Evolutionary conservation across 192 early-diverging fungal genomes (phyloP).

Genomic region (Podila minutissima): DNA sequence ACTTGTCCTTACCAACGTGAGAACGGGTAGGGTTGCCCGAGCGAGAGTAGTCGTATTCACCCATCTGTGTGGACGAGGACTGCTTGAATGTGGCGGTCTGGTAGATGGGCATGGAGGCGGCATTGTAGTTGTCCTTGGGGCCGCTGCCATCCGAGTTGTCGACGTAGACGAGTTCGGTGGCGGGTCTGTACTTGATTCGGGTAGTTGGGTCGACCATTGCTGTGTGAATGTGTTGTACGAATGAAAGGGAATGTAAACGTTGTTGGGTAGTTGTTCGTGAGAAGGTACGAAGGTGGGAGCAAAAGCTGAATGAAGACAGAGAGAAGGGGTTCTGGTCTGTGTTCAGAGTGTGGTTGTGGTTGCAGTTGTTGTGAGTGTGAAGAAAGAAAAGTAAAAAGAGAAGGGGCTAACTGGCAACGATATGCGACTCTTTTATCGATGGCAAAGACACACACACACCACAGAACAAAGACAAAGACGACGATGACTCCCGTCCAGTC

Average conservation of each 20-base stretch:
- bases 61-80: conserved; percentile 77
- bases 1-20: conserved; percentile 69
- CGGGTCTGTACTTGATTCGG: conserved; percentile 69
- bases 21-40: conserved; percentile 98
- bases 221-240: neutral
- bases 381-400: neutral
- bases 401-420: neutral
- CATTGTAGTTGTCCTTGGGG: conserved; percentile 86
- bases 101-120: conserved; percentile 95
- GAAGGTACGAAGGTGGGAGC: neutral
- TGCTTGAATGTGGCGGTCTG: conserved; percentile 99
- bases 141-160: conserved; percentile 68
- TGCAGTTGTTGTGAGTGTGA: neutral
- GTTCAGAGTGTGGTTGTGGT: neutral
- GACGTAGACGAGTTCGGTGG: conserved; percentile 80
- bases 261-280: neutral
- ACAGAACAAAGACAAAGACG: neutral
- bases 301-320: neutral
- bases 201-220: conserved; percentile 33
- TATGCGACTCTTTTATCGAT: neutral
- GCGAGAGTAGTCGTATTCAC: conserved; percentile 95
- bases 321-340: neutral
- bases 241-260: neutral
- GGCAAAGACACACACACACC: neutral
- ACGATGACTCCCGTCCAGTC: neutral